Evolutionary conservation across 768 basidiomycete genomes (phyloP).

Genomic region (Kwoniella botswanensis): DNA sequence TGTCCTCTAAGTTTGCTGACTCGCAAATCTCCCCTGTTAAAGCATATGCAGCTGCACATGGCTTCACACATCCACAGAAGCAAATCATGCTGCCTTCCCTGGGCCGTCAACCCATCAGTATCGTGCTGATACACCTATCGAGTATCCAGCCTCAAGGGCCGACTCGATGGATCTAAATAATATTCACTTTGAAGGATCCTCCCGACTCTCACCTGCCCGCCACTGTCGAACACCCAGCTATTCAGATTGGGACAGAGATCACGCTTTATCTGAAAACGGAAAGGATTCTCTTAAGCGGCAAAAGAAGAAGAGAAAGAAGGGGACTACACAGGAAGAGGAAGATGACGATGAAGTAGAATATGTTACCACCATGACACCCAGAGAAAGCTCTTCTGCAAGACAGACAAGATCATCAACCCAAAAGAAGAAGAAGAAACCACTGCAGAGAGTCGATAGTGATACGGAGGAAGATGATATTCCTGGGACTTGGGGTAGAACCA

Average conservation of each 20-base stretch:
- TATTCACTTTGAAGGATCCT: not conserved
- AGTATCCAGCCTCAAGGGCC: not conserved
- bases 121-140: not conserved
- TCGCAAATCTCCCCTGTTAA: not conserved
- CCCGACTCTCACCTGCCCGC: not conserved
- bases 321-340: not conserved
- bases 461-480: not conserved
- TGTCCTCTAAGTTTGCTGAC: not conserved
- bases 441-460: not conserved
- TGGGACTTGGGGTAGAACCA: not conserved
- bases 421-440: not conserved
- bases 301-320: not conserved
- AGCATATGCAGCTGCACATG: not conserved
- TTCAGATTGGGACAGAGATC: not conserved
- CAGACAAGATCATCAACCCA: not conserved
- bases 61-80: not conserved
- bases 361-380: not conserved
- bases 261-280: too few species aligned
- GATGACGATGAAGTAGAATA: not conserved
- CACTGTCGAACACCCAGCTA: not conserved
- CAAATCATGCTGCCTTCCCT: not conserved
- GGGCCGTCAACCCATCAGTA: not conserved
- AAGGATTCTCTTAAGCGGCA: not conserved
- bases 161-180: slow-evolving; percentile 3
- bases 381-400: not conserved